phyloP scores from a whole-genome alignment of 257 asterid species.

The Solanum raphanifolium region DNA sequence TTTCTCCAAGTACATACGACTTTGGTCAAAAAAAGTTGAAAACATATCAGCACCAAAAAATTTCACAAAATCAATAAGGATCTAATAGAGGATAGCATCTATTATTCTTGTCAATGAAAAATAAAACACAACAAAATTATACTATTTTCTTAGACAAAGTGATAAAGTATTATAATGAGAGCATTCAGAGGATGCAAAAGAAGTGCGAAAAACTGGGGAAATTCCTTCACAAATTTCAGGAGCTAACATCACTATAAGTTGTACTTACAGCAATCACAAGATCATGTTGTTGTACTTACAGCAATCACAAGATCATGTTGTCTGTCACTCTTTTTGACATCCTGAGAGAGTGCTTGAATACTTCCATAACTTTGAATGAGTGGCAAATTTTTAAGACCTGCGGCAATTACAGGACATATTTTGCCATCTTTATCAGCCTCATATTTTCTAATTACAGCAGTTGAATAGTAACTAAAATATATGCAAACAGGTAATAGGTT shows the following conservation, averaged over 20 bases:
- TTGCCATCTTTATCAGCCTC: neutral
- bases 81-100: neutral
- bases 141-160: neutral
- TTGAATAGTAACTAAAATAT: neutral
- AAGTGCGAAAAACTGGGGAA: neutral
- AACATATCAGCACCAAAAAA: neutral
- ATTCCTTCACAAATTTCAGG: neutral
- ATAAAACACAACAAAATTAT: neutral
- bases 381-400: slow-evolving; percentile 60
- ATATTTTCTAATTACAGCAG: neutral
- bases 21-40: slow-evolving; percentile 24
- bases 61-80: neutral
- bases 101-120: neutral
- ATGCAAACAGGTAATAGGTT: neutral
- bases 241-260: neutral
- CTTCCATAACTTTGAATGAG: slow-evolving; percentile 61
- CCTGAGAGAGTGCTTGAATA: slow-evolving; percentile 53
- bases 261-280: slow-evolving; percentile 83
- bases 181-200: neutral
- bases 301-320: slow-evolving; percentile 77
- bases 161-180: neutral
- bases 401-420: slow-evolving; percentile 3
- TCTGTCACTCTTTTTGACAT: slow-evolving; percentile 57
- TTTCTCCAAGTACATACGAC: slow-evolving; percentile 97
- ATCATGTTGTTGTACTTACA: slow-evolving; percentile 66